These are phyloP conservation scores for Anisodus tanguticus DNA, from an alignment of 257 asterid genomes.

Conservation along the genomic window DNA sequence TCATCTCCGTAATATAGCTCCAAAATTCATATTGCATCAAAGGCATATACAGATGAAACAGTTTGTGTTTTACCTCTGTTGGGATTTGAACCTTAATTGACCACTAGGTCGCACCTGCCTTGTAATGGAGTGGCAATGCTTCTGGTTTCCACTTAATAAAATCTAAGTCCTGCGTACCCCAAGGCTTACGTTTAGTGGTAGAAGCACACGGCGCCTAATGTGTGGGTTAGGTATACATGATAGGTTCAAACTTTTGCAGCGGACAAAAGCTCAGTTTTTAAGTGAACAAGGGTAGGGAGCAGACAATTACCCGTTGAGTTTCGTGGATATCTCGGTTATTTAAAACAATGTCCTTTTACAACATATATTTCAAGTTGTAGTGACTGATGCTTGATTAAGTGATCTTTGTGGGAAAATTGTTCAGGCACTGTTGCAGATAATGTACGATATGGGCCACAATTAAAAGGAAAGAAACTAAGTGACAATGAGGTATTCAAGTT, in stretches of 20 bases:
- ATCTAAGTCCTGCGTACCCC: background rate
- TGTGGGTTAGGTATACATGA: background rate
- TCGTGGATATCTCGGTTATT: background rate
- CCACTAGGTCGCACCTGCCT: background rate
- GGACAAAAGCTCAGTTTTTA: background rate
- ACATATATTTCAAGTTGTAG: background rate
- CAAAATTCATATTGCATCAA: no score
- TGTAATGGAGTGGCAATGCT: background rate
- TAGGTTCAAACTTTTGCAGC: background rate
- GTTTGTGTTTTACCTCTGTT: no score
- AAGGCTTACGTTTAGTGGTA: background rate
- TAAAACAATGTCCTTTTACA: background rate
- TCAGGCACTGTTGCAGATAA: slow-evolving; percentile 79
- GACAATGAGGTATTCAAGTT: slow-evolving; percentile 62
- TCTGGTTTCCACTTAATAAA: background rate
- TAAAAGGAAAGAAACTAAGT: slow-evolving; percentile 57
- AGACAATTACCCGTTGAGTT: background rate
- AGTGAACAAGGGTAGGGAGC: slow-evolving; percentile 9
- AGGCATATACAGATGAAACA: no score
- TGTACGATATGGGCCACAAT: slow-evolving; percentile 71
- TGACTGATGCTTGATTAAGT: background rate
- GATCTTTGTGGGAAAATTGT: slow-evolving; percentile 5
- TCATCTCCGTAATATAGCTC: no score
- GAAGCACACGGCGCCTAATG: background rate
- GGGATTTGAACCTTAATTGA: no score